These are phyloP conservation scores for Ustilago lituana DNA, from an alignment of 1,284 basidiomycete species.

Conservation along the genomic window DNA sequence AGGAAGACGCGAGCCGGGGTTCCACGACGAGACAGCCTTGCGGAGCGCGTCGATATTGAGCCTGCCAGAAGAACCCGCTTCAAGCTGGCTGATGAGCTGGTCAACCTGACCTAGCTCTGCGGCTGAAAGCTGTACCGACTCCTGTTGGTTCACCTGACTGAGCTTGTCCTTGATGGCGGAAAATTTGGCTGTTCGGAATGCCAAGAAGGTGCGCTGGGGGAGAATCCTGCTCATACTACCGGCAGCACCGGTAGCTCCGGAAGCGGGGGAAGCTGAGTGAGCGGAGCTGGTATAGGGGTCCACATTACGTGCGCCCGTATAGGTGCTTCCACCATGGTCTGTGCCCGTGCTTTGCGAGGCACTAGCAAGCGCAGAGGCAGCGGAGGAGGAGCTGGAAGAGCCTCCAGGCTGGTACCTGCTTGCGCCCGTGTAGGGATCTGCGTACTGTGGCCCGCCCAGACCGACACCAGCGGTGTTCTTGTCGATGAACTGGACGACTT, in stretches of 20 bases:
- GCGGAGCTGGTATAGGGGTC: constrained; percentile 55
- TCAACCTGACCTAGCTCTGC: constrained; percentile 76
- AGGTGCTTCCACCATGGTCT: constrained; percentile 56
- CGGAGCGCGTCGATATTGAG: constrained; percentile 43
- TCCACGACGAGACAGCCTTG: constrained; percentile 80
- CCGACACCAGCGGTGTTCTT: constrained; percentile 80
- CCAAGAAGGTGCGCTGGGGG: constrained; percentile 69
- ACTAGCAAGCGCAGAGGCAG: constrained; percentile 50
- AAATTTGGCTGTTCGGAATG: constrained; percentile 90
- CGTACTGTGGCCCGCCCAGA: constrained; percentile 75
- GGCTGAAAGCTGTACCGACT: constrained; percentile 74
- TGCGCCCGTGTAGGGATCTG: constrained; percentile 91
- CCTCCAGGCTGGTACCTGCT: constrained; percentile 72
- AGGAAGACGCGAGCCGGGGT: constrained; percentile 81
- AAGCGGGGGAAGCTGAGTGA: constrained; percentile 32
- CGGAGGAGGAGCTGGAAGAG: constrained; percentile 9
- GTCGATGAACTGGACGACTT: constrained; percentile 93
- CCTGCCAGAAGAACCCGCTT: constrained; percentile 33
- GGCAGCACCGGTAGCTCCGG: constrained; percentile 29
- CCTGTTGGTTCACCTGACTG: constrained; percentile 79
- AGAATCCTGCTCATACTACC: constrained; percentile 55
- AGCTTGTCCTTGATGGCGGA: constrained; percentile 84
- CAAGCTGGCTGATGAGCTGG: constrained; percentile 76
- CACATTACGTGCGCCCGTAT: constrained; percentile 69
- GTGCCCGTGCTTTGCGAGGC: constrained; percentile 66